Base-by-base conservation (phyloP, 2,329 filamentous ascomycete genomes). In the Colletotrichum somersetense region DNA sequence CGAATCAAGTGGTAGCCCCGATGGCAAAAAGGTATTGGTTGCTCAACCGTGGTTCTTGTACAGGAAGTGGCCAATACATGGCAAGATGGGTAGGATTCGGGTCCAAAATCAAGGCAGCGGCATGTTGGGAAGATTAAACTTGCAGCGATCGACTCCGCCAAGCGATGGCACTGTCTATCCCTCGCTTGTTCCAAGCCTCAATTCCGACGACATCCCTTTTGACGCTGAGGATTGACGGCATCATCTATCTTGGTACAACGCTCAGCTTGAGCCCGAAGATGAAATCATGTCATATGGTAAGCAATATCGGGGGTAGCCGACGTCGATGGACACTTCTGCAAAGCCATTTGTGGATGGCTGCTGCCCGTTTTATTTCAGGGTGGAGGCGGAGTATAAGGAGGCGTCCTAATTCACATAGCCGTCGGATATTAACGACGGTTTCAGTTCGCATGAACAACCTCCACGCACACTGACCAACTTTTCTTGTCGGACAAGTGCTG, bases 111-210 rank as follows among this genome's bases (percentile, higher is more conserved):
- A 70, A 55, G 61, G 55, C 38, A 72, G 20, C 48, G 33, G 16
- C 56, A 48, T 64, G 44, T 59, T 56, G 55, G 12, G 42, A 30
- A 65, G 55, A 72, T 72, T 59, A 59, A n/a, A n/a, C 66, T 35
- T 48, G 70, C 59, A 70, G 66, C 26, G 70, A 72, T 72, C 66
- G 42, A 44, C 70, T 55, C 30, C 30, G 70, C 70, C 70, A 70
- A 70, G 66, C 50, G 20, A 42, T 44, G 30, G 40, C 48, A 33
- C 46, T 35, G 18, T 48, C 52, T 50, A 26, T 55, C 42, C 35
- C 44, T 68, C 57, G 53, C 65, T 40, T 62, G 44, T 48, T 42
- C 26, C 30, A 33, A 33, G 38, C 35, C 48, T 61, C 66, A 72
- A 65, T 42, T 69, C 44, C 33, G 40, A 72, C 66, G 53, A 59